phyloP scores from a whole-genome alignment of 225 moss, liverwort and hornwort species.

The Polytrichum formosum region DNA sequence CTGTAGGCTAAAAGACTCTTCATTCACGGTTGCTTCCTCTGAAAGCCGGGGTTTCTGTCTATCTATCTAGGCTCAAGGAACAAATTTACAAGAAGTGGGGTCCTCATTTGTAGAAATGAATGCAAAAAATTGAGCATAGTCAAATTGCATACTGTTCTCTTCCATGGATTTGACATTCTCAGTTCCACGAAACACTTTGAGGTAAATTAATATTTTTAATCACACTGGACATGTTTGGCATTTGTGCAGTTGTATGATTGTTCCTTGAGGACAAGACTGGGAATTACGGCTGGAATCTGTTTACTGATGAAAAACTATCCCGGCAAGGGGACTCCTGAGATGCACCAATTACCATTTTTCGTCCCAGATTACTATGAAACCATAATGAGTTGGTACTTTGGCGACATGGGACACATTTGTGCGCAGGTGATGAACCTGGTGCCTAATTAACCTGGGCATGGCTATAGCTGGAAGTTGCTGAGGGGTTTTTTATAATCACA shows the following conservation, averaged over 20 bases:
- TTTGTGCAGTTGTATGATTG: conserved; percentile 15
- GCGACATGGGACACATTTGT: conserved; percentile 17
- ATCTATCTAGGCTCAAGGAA: too few relatives aligned
- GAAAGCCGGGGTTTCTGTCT: too few relatives aligned
- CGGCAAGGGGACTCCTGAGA: conserved; percentile 3
- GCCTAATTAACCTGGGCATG: not conserved
- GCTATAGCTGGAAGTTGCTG: not conserved
- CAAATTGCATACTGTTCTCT: not conserved
- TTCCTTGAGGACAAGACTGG: conserved; percentile 11
- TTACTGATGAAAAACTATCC: conserved; percentile 12
- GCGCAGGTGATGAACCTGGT: conserved; percentile 1
- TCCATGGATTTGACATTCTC: too few relatives aligned
- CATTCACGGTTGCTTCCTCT: too few relatives aligned
- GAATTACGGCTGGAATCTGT: conserved; percentile 11
- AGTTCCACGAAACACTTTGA: too few relatives aligned
- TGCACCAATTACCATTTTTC: conserved; percentile 3
- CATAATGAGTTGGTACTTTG: conserved; percentile 14
- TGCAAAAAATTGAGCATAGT: too few relatives aligned
- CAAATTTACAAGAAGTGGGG: too few relatives aligned
- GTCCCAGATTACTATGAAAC: conserved; percentile 14
- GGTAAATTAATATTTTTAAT: too few relatives aligned
- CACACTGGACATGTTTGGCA: not conserved
- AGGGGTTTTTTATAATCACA: not conserved
- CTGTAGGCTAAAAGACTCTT: too few relatives aligned
- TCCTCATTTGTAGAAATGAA: too few relatives aligned